These are phyloP conservation scores for Trichosporon sp. DNA, from an alignment of 1,284 basidiomycete species.

Conservation along the genomic window DNA sequence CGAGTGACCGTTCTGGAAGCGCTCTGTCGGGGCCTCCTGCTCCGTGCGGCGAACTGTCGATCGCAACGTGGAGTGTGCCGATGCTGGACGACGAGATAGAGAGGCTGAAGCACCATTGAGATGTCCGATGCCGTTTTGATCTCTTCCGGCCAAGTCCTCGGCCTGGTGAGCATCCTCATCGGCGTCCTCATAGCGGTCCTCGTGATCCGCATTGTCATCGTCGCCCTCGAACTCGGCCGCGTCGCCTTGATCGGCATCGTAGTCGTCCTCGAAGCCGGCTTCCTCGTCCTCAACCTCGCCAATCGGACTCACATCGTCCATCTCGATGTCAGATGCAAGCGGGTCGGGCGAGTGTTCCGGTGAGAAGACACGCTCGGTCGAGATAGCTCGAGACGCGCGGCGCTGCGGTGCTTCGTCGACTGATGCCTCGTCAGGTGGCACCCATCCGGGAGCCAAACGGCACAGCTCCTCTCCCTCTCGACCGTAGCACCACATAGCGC, in stretches of 20 bases:
- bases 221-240: not conserved
- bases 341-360: too few species aligned
- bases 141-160: too few species aligned
- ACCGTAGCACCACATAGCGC: conserved; percentile 12
- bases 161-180: too few species aligned
- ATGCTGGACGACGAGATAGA: too few species aligned
- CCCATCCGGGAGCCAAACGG: not conserved
- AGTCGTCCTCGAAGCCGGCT: not conserved
- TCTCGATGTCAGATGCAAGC: not conserved
- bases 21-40: too few species aligned
- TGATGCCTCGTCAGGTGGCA: not conserved
- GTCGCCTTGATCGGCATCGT: not conserved
- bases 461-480: not conserved
- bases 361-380: not conserved
- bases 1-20: too few species aligned
- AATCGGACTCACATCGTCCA: not conserved
- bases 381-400: not conserved
- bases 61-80: too few species aligned
- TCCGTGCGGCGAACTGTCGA: too few species aligned
- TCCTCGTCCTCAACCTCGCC: not conserved
- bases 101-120: too few species aligned
- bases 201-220: not conserved
- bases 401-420: not conserved
- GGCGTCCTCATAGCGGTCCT: not conserved
- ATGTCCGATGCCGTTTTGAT: too few species aligned